phyloP scores from a whole-genome alignment of 768 basidiomycete species.

The Russula lepida region DNA sequence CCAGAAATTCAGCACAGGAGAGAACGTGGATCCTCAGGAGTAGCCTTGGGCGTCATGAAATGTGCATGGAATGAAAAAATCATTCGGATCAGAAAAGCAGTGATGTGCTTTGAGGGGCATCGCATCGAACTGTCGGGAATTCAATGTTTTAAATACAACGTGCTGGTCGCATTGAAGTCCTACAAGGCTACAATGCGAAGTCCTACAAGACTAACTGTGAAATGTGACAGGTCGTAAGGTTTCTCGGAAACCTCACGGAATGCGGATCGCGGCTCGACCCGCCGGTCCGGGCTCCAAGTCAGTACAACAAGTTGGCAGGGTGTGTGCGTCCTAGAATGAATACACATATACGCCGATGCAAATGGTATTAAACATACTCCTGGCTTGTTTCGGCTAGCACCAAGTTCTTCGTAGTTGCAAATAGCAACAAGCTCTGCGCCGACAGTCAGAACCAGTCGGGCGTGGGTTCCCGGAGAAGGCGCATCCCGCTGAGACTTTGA shows the following conservation, averaged over 20 bases:
- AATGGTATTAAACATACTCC: not conserved
- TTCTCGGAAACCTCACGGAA: not conserved
- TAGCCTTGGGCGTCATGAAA: constrained; percentile 4
- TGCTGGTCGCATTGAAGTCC: not conserved
- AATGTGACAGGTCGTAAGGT: not conserved
- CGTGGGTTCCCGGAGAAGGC: not conserved
- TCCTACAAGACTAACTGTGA: not conserved
- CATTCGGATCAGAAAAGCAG: not conserved
- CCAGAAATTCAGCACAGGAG: not conserved
- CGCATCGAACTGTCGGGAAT: not conserved
- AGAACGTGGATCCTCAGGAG: too few relatives aligned
- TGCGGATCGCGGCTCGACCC: not conserved
- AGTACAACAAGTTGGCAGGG: not conserved
- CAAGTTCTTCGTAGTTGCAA: not conserved
- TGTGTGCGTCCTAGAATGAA: not conserved
- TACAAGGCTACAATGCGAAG: not conserved
- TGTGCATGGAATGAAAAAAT: not conserved
- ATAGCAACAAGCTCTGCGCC: not conserved
- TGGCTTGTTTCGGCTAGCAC: not conserved
- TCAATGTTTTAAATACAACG: not conserved
- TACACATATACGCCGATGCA: not conserved
- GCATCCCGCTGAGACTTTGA: not conserved
- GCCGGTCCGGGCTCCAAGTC: not conserved
- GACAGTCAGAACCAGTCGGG: too few relatives aligned
- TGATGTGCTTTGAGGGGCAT: not conserved